Conservation (phyloP, 208 protist species). For the Tritrichomonas musculus region DNA sequence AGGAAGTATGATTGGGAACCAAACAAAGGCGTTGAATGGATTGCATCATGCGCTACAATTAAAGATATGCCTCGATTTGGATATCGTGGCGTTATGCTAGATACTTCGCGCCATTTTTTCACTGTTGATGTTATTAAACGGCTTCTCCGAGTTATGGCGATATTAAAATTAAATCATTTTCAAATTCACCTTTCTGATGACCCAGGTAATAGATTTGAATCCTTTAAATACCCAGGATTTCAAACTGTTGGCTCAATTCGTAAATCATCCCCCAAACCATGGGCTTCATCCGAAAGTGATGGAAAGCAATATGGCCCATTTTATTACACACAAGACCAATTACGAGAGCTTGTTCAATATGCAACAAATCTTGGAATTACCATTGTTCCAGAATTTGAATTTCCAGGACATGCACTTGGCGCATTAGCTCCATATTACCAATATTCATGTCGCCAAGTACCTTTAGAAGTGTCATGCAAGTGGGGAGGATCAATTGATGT, state of each 20-base stretch:
- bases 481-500: neutral
- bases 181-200: neutral
- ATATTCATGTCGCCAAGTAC: neutral
- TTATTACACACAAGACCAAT: slow-evolving; percentile 19
- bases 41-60: neutral
- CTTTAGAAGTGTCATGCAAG: neutral
- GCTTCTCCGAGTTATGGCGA: neutral
- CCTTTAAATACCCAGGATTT: neutral
- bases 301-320: neutral
- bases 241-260: neutral
- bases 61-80: neutral
- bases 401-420: neutral
- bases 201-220: neutral
- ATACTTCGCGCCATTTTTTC: neutral
- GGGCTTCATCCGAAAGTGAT: neutral
- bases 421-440: neutral
- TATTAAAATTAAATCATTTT: neutral
- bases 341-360: neutral
- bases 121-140: neutral
- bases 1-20: too few species aligned
- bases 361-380: neutral
- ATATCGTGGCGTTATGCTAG: neutral
- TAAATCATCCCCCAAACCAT: neutral
- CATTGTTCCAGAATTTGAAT: neutral
- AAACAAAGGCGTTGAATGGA: neutral